A percentile compares a stretch with the other conserved stretches of the same genome.
Evolutionary conservation across 2,329 filamentous ascomycete species (phyloP).

Genomic region (Diaporthe batatas): DNA sequence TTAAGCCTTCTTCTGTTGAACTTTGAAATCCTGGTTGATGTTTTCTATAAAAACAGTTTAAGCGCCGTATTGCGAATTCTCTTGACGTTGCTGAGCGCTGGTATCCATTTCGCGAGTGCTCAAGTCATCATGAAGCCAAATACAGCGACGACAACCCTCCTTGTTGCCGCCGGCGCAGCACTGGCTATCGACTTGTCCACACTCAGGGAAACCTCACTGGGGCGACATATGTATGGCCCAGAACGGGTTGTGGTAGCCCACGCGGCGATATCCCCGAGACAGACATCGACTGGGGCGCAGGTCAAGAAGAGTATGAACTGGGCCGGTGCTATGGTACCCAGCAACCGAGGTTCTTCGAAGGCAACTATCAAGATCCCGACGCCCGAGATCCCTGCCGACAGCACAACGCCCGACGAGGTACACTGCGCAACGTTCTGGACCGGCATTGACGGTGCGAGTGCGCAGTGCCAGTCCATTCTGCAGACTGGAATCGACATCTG

Average conservation of each 20-base stretch:
- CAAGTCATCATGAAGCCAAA: background rate
- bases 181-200: slow-evolving; percentile 1
- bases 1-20: no score
- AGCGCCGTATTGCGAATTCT: background rate
- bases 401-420: background rate
- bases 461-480: slow-evolving; percentile 2
- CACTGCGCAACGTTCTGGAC: slow-evolving; percentile 22
- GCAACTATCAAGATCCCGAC: background rate
- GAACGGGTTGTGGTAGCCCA: background rate
- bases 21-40: background rate
- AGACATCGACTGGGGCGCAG: background rate
- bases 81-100: background rate
- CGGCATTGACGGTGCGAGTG: background rate
- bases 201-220: background rate
- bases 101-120: background rate
- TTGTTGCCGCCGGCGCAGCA: background rate
- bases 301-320: slow-evolving; percentile 15
- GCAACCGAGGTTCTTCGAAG: background rate
- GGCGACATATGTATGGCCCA: background rate
- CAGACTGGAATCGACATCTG: background rate
- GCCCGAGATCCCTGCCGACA: slow-evolving; percentile 8
- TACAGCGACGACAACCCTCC: background rate
- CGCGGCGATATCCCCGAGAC: background rate
- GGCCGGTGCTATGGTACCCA: background rate
- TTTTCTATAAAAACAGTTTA: no score